phyloP scores from a whole-genome alignment of 345 rosid species.

The Sapria himalayana region DNA sequence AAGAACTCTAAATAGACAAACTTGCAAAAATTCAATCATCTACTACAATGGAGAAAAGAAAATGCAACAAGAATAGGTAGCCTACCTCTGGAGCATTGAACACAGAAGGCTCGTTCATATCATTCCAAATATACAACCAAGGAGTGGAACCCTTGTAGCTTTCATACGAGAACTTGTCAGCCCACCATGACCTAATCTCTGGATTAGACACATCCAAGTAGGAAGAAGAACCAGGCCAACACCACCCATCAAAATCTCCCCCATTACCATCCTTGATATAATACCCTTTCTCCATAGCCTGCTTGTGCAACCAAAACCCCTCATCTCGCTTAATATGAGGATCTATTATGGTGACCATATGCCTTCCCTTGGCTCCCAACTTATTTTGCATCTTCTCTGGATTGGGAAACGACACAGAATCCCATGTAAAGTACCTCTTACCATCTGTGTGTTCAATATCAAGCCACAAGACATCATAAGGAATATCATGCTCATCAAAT shows the following conservation, averaged over 20 bases:
- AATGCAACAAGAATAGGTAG: neutral
- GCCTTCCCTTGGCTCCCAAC: conserved; percentile 78
- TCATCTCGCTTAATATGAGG: conserved; percentile 96
- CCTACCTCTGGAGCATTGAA: conserved; percentile 98
- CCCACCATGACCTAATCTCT: conserved; percentile 89
- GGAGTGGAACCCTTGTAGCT: conserved; percentile 81
- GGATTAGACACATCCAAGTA: conserved; percentile 70
- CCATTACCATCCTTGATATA: conserved; percentile 76
- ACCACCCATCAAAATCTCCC: conserved; percentile 95
- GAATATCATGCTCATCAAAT: conserved; percentile 91
- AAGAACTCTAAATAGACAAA: neutral
- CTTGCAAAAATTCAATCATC: neutral
- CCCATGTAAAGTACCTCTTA: conserved; percentile 92
- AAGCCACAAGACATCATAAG: conserved; percentile 95
- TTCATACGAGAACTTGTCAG: conserved; percentile 46
- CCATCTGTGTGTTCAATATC: conserved; percentile 97
- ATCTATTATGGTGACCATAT: conserved; percentile 93
- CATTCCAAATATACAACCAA: conserved; percentile 88
- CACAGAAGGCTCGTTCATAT: conserved; percentile 99
- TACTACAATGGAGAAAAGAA: conserved; percentile 1
- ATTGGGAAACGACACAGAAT: conserved; percentile 48
- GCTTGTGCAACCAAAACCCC: conserved; percentile 54
- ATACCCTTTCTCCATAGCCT: conserved; percentile 61
- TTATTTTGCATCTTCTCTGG: conserved; percentile 89
- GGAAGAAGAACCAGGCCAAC: conserved; percentile 98